Percentiles rank a stretch among this genome's conserved stretches.
Conservation (phyloP, 495 filamentous ascomycete species). For the Penicillium waksmanii region DNA sequence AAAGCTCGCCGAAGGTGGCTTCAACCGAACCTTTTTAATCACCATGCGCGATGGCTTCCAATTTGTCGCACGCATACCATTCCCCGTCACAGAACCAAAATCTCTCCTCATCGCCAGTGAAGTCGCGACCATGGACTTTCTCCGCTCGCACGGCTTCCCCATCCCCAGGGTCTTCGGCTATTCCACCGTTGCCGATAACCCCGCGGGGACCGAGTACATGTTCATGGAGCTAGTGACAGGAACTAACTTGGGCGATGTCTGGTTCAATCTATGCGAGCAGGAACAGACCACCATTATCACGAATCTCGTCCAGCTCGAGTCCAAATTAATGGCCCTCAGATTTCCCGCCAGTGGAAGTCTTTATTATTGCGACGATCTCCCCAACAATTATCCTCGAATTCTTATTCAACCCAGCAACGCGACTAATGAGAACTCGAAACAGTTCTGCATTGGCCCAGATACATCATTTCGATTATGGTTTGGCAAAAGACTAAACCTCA, state of each 20-base stretch:
- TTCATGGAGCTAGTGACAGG: slow-evolving; percentile 25
- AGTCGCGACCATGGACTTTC: slow-evolving; percentile 40
- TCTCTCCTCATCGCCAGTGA: slow-evolving; percentile 31
- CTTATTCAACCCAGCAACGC: background rate
- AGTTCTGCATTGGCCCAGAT: slow-evolving; percentile 28
- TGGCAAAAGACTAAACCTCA: slow-evolving; percentile 17
- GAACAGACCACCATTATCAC: slow-evolving; percentile 11
- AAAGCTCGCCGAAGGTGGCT: slow-evolving; percentile 40
- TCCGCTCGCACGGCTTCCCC: slow-evolving; percentile 30
- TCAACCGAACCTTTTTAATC: slow-evolving; percentile 33
- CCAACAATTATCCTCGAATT: background rate
- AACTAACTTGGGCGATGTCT: slow-evolving; percentile 19
- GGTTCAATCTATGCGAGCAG: slow-evolving; percentile 19
- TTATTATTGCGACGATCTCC: slow-evolving; percentile 18
- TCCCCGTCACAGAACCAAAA: slow-evolving; percentile 13
- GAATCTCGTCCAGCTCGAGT: slow-evolving; percentile 20
- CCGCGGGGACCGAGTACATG: slow-evolving; percentile 32
- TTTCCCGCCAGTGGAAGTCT: slow-evolving; percentile 27
- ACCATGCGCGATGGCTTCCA: slow-evolving; percentile 28
- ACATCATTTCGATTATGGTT: slow-evolving; percentile 25
- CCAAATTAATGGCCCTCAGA: slow-evolving; percentile 12
- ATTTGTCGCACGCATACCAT: slow-evolving; percentile 28
- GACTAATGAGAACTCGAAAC: background rate
- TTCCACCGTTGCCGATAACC: slow-evolving; percentile 20
- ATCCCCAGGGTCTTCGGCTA: slow-evolving; percentile 27